Evolutionary conservation across 1,284 basidiomycete genomes (phyloP).

Genomic region (Clitocybe nebularis): DNA sequence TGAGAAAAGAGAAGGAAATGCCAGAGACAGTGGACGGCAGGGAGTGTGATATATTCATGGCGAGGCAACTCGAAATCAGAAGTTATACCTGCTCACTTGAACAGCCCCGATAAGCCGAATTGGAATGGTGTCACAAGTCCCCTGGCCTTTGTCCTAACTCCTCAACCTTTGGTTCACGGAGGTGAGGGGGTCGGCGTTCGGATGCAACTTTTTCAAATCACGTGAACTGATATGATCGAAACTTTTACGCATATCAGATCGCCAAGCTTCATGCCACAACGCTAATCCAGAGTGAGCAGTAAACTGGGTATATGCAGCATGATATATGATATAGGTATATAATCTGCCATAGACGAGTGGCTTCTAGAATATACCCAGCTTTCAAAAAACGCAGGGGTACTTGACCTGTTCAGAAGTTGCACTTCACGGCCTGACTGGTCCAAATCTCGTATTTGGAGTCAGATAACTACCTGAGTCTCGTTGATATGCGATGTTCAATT

Average conservation of each 20-base stretch:
- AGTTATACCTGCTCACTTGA: not conserved
- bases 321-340: too few relatives aligned
- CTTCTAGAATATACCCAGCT: too few relatives aligned
- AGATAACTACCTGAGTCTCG: too few relatives aligned
- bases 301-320: too few relatives aligned
- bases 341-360: too few relatives aligned
- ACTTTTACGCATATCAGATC: constrained; percentile 1
- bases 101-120: too few relatives aligned
- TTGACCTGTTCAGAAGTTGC: too few relatives aligned
- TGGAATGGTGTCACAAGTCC: too few relatives aligned
- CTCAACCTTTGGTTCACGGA: constrained; percentile 1
- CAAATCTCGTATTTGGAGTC: too few relatives aligned
- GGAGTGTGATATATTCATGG: constrained; percentile 93
- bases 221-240: constrained; percentile 9
- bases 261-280: not conserved
- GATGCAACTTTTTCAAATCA: constrained; percentile 21
- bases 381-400: not conserved
- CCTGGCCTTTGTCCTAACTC: too few relatives aligned
- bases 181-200: constrained; percentile 15
- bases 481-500: constrained; percentile 22
- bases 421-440: too few relatives aligned
- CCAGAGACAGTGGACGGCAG: constrained; percentile 82
- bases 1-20: constrained; percentile 94
- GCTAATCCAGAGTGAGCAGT: too few relatives aligned
- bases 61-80: not conserved